Evolutionary conservation across 202 grass and related monocot genomes (phyloP), one percentile per base, ranked within the genome.

Genomic region (Brachypodium distachyon): DNA sequence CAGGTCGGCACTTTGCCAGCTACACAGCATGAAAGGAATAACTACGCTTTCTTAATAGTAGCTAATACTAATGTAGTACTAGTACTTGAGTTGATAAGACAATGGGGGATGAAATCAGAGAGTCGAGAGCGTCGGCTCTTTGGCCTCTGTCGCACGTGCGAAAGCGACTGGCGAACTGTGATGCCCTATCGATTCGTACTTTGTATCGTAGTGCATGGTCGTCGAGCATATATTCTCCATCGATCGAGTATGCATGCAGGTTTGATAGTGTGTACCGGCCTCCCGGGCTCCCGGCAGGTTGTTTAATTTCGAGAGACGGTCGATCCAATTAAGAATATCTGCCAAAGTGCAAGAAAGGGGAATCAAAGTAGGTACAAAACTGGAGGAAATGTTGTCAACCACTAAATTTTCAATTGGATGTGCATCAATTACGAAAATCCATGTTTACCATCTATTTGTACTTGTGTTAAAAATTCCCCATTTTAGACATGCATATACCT

Each of bases 211-310:
- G 12, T 3, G 9, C 17, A 59, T 50, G 51, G 57, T 73, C 43
- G 16, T 14, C 9, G 29, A 7, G 61, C 17, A 31, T 27, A 76
- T 68, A 50, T 60, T 76, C 81, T 9, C 41, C 42, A 16, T 50
- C 39, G 33, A 70, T 46, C 28, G n/a, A n/a, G n/a, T n/a, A 58
- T 48, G 26, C 55, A 61, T 70, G 76, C 76, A 79, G 76, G 68
- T 73, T 79, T 85, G 76, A 85, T 79, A 49, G 1, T 65, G 11
- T 6, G n/a, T n/a, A n/a, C n/a, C n/a, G n/a, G n/a, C n/a, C n/a
- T n/a, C n/a, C n/a, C n/a, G n/a, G n/a, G 21, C 37, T 39, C 36
- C 27, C 12, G 10, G 34, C 18, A 32, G 16, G 54, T 12, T 61
- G 16, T 14, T 19, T 71, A 19, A 26, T 19, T 18, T 69, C 12